These are phyloP conservation scores for Rutstroemia sp. DNA, from an alignment of 2,329 filamentous ascomycete species.

Conservation along the genomic window DNA sequence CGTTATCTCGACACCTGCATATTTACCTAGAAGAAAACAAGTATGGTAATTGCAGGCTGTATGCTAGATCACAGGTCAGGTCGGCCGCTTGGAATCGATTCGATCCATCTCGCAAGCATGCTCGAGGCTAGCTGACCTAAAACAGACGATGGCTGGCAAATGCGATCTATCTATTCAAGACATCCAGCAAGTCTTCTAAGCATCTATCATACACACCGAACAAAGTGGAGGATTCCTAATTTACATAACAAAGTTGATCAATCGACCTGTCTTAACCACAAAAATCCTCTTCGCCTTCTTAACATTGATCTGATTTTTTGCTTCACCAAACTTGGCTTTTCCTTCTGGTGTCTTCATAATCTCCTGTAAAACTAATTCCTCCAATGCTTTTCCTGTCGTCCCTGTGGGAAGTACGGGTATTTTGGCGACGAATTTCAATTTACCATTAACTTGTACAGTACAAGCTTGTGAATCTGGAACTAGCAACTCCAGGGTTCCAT, in stretches of 20 bases:
- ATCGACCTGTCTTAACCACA: slow-evolving; percentile 57
- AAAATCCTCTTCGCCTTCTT: slow-evolving; percentile 55
- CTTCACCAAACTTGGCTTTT: slow-evolving; percentile 36
- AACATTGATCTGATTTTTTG: slow-evolving; percentile 37
- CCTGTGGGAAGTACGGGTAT: slow-evolving; percentile 45
- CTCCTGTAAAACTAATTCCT: slow-evolving; percentile 53
- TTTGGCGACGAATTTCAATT: slow-evolving; percentile 59
- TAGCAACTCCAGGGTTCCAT: slow-evolving; percentile 44
- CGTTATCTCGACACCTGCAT: too few relatives aligned
- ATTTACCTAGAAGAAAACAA: too few relatives aligned
- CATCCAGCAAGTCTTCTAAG: too few relatives aligned
- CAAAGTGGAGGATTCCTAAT: background rate
- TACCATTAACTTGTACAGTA: slow-evolving; percentile 77
- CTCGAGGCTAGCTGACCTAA: too few relatives aligned
- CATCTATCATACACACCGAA: too few relatives aligned
- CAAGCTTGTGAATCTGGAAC: slow-evolving; percentile 45
- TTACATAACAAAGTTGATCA: slow-evolving; percentile 65
- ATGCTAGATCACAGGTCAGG: too few relatives aligned
- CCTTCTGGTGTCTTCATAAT: slow-evolving; percentile 57
- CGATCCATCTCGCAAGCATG: too few relatives aligned
- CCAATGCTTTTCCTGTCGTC: slow-evolving; percentile 38
- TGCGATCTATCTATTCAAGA: too few relatives aligned
- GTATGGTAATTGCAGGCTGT: too few relatives aligned
- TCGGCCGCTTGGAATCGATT: too few relatives aligned
- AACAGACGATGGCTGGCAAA: too few relatives aligned